phyloP scores from a whole-genome alignment of 441 rosid genomes.

The Syzygium malaccense region DNA sequence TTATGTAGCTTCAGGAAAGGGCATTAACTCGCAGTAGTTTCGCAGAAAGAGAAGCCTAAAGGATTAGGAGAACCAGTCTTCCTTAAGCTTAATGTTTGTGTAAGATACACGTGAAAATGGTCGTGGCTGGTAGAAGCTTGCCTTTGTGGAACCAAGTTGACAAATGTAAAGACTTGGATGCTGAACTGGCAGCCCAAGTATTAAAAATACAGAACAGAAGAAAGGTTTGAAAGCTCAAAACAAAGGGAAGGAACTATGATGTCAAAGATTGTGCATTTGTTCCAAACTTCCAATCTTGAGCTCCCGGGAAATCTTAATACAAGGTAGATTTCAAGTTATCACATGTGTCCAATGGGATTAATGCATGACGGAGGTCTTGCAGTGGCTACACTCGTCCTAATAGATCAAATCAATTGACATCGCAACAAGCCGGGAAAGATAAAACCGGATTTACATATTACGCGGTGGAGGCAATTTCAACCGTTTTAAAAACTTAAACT shows the following conservation, averaged over 20 bases:
- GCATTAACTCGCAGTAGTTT: background rate
- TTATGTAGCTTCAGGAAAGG: background rate
- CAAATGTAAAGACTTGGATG: background rate
- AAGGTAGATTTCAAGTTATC: background rate
- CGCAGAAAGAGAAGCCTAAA: background rate
- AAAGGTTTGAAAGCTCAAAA: background rate
- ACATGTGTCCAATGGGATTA: background rate
- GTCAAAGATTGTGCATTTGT: background rate
- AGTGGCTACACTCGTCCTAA: background rate
- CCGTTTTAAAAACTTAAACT: background rate
- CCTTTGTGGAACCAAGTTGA: background rate
- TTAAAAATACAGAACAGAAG: background rate
- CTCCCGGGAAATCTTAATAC: background rate
- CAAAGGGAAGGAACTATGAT: background rate
- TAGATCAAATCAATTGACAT: background rate
- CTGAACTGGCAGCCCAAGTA: background rate
- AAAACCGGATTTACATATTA: rapidly evolving
- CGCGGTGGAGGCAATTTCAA: background rate
- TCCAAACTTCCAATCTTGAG: background rate
- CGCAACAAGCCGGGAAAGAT: background rate
- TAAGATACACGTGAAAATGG: background rate
- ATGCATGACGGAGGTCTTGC: background rate
- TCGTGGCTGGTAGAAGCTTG: background rate
- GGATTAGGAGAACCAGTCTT: background rate
- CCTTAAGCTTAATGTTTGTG: background rate